Evolutionary conservation across 75 land plant genomes (phyloP).

Genomic region (Isoetes taiwanensis): DNA sequence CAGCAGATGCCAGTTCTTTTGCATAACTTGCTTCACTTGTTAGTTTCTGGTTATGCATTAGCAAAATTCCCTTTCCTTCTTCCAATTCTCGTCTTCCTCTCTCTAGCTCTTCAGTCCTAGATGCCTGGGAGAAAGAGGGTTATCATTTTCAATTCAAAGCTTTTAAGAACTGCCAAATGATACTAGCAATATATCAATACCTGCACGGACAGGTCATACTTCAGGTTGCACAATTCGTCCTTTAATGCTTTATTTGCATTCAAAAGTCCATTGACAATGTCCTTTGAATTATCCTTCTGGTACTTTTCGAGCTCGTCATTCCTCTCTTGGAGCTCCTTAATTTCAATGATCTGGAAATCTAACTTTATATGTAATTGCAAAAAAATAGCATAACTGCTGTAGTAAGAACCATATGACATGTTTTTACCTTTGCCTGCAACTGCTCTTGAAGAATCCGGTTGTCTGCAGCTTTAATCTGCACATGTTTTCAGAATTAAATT

Average conservation of each 20-base stretch:
- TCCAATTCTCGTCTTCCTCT: slow-evolving; percentile 10
- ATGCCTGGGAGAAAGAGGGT: slow-evolving; percentile 37
- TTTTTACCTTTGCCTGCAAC: slow-evolving; percentile 56
- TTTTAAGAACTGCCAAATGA: not conserved
- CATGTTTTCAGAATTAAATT: not conserved
- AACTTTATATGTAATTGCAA: not conserved
- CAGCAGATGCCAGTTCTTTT: slow-evolving; percentile 90
- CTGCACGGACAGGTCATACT: too few relatives aligned
- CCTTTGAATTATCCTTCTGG: not conserved
- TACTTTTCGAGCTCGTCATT: not conserved
- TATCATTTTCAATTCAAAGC: not conserved
- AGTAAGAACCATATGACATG: not conserved
- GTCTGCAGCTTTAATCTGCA: slow-evolving; percentile 86
- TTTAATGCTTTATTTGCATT: too few relatives aligned
- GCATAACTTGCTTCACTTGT: slow-evolving; percentile 92
- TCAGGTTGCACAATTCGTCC: too few relatives aligned
- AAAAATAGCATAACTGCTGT: not conserved
- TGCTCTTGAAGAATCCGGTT: slow-evolving; percentile 92
- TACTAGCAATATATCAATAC: not conserved
- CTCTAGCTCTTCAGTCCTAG: slow-evolving; percentile 30
- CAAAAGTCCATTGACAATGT: not conserved
- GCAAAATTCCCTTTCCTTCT: slow-evolving; percentile 27
- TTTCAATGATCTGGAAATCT: not conserved
- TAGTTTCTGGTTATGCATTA: slow-evolving; percentile 56
- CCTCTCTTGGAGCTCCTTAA: not conserved